Percentiles rank a stretch among this genome's conserved stretches.
Conservation (phyloP, 345 rosid genomes). For the Noccaea bulbosa region DNA sequence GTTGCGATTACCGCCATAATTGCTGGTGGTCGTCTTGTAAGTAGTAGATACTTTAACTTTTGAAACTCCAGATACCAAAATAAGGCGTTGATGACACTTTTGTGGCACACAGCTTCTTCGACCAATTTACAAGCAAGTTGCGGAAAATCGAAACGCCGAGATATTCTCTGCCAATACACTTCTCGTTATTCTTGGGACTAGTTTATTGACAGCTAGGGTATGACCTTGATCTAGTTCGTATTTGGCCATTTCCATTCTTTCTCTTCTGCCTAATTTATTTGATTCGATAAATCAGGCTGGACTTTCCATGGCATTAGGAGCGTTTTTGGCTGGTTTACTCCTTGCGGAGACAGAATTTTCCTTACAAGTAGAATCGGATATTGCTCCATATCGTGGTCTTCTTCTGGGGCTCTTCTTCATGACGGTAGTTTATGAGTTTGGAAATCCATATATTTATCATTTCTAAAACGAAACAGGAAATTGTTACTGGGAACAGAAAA, state of each 20-base stretch:
- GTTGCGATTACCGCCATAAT: slow-evolving; percentile 91
- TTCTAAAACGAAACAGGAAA: slow-evolving; percentile 5
- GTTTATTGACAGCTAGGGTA: slow-evolving; percentile 99
- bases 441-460: slow-evolving; percentile 1
- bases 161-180: slow-evolving; percentile 98
- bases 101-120: slow-evolving; percentile 76
- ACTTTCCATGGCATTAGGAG: slow-evolving; percentile 99
- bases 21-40: slow-evolving; percentile 96
- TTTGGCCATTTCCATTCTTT: slow-evolving; percentile 19
- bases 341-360: slow-evolving; percentile 99
- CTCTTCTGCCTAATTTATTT: neutral
- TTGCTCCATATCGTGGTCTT: slow-evolving; percentile 99
- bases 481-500: neutral
- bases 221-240: slow-evolving; percentile 40
- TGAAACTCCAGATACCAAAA: no score
- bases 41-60: slow-evolving; percentile 37
- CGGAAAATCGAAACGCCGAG: slow-evolving; percentile 97
- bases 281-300: slow-evolving; percentile 74
- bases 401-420: slow-evolving; percentile 98
- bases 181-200: slow-evolving; percentile 93
- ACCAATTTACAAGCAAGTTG: slow-evolving; percentile 95
- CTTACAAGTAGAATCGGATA: slow-evolving; percentile 99
- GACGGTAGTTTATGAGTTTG: slow-evolving; percentile 67
- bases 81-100: slow-evolving; percentile 11
- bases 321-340: slow-evolving; percentile 97